Evolutionary conservation across 2,329 filamentous ascomycete genomes (phyloP).

Genomic region (Fusarium verrucosum): DNA sequence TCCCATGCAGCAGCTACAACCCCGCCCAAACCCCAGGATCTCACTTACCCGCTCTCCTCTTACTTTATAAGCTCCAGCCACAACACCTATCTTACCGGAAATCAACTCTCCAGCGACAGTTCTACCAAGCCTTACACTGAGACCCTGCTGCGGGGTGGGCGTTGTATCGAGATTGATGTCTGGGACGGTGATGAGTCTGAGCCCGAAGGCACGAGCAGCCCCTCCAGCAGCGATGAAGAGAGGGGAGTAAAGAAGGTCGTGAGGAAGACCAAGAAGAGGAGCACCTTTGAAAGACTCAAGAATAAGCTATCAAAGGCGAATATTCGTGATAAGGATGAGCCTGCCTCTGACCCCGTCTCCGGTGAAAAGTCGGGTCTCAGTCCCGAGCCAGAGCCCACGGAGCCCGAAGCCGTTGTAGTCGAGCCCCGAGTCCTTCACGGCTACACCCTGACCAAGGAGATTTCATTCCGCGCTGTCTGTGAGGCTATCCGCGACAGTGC

Average conservation of each 20-base stretch:
- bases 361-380: slow-evolving; percentile 4
- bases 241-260: slow-evolving; percentile 59
- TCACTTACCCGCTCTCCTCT: slow-evolving; percentile 83
- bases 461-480: slow-evolving; percentile 88
- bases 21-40: slow-evolving; percentile 56
- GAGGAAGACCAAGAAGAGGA: slow-evolving; percentile 62
- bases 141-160: slow-evolving; percentile 83
- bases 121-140: slow-evolving; percentile 89
- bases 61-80: slow-evolving; percentile 96
- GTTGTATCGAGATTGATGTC: slow-evolving; percentile 93
- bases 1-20: slow-evolving; percentile 55
- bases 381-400: slow-evolving; percentile 20
- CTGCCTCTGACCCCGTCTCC: neutral
- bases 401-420: slow-evolving; percentile 47
- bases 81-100: slow-evolving; percentile 91
- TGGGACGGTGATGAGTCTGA: slow-evolving; percentile 87
- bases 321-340: slow-evolving; percentile 51
- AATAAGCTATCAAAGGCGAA: slow-evolving; percentile 63
- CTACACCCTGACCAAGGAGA: slow-evolving; percentile 88
- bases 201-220: slow-evolving; percentile 56
- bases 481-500: slow-evolving; percentile 80
- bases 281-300: slow-evolving; percentile 70
- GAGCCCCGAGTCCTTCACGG: slow-evolving; percentile 88
- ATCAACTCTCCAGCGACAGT: slow-evolving; percentile 86
- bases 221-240: slow-evolving; percentile 58